Base-by-base conservation (phyloP, 1,284 basidiomycete species). In the Thelephora terrestris region DNA sequence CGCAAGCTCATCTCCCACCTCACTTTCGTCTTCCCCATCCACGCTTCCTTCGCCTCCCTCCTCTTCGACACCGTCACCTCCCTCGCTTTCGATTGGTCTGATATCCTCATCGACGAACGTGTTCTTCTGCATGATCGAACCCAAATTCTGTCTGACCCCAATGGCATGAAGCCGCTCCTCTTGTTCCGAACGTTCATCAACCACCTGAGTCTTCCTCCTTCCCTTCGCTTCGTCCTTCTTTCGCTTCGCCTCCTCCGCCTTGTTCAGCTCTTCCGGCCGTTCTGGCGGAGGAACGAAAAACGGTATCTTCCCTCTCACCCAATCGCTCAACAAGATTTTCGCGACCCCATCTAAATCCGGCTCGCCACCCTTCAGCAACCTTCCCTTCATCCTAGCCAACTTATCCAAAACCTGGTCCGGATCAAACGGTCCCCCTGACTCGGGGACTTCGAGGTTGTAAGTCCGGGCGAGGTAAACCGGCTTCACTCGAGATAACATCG, bases 321-420 rank as follows among this genome's bases (percentile, higher is more conserved):
- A 99, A 65, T 99, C 96, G 65, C 88, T 92, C 57, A 99, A 70
- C 43, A 99, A 74, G 67, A 98, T 95, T 72, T 95, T 98, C 29
- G 95, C 90, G 14, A 94, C 90, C 3, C 88, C 81, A 62, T 98
- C 90, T 45, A 86, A 65, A 66, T 98, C 94, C 1, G 95, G 91
- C 66, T 98, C 94, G 54, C 96, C 95, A 46, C 93, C 91, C 62
- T 92, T 93, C 52, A 96, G 72, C 53, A 99, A 71, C 53, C 95
- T 85, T 16, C 96, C 95, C 60, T 87, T 91, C 77, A 91, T 90
- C 55, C 85, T 76, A 21, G 94, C 95, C 20, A 99, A 76, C 57
- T 82, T 78, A 55, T 88, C 83, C 49, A 99, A 71, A 62, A 99
- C 85, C 23, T 79, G 79, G 53, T 95, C 85, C 0, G 91, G 71